A percentile compares a stretch with the other conserved stretches of the same genome.
Evolutionary conservation across 352 stramenopile genomes (phyloP).

Genomic region (Pythium plurisporium): DNA sequence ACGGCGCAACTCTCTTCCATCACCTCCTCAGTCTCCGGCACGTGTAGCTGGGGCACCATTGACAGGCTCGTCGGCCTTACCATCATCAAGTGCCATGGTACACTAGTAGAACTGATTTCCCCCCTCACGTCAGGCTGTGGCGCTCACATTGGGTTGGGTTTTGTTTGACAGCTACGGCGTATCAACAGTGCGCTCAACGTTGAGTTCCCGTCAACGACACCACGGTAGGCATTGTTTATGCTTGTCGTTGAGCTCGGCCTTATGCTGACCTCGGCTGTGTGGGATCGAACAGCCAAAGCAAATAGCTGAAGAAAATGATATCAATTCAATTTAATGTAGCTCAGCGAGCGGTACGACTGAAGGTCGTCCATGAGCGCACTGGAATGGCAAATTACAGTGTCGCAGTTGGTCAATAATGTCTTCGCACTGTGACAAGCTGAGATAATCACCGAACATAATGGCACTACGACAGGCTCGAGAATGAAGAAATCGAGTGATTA

Average conservation of each 20-base stretch:
- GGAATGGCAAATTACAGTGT: constrained; percentile 81
- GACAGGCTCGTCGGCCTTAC: constrained; percentile 18
- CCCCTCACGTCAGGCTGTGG: background rate
- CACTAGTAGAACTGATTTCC: too few species aligned
- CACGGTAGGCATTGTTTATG: background rate
- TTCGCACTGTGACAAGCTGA: constrained; percentile 64
- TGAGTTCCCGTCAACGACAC: constrained; percentile 21
- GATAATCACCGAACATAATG: constrained; percentile 91
- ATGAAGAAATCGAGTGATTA: constrained; percentile 80
- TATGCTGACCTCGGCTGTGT: too few species aligned
- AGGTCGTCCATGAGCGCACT: constrained; percentile 88
- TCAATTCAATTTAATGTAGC: constrained; percentile 28
- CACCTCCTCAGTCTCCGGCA: constrained; percentile 20
- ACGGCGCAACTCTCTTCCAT: constrained; percentile 39
- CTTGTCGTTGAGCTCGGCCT: too few species aligned
- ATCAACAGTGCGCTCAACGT: constrained; percentile 55
- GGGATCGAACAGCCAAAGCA: background rate
- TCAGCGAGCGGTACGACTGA: constrained; percentile 86
- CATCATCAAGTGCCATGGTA: constrained; percentile 64
- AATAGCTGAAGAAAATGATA: too few species aligned
- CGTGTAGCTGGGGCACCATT: background rate
- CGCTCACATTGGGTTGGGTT: too few species aligned
- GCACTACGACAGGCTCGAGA: constrained; percentile 88
- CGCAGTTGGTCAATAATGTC: constrained; percentile 69
- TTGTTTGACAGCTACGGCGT: constrained; percentile 37